Evolutionary conservation across 2,329 filamentous ascomycete genomes (phyloP).

Genomic region (Amphichorda felina): DNA sequence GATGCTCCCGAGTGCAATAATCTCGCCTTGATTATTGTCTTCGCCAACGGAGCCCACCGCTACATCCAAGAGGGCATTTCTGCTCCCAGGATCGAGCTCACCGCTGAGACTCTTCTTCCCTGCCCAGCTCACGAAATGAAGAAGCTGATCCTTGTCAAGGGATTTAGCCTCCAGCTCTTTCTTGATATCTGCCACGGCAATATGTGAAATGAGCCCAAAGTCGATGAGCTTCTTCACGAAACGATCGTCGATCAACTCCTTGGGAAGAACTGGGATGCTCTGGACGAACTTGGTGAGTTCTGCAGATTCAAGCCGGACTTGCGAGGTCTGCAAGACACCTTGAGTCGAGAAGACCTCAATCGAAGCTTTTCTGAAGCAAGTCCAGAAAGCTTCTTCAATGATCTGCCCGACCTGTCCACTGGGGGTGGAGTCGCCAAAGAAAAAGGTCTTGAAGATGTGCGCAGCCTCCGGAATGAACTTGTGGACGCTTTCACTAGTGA

Average conservation of each 20-base stretch:
- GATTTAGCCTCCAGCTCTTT: slow-evolving; percentile 74
- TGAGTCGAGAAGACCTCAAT: slow-evolving; percentile 84
- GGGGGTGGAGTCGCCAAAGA: slow-evolving; percentile 81
- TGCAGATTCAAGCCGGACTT: slow-evolving; percentile 65
- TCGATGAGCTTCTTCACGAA: slow-evolving; percentile 75
- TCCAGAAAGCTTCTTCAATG: slow-evolving; percentile 96
- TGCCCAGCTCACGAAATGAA: slow-evolving; percentile 77
- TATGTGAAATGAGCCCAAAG: slow-evolving; percentile 75
- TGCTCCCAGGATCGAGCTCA: slow-evolving; percentile 58
- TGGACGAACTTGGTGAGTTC: slow-evolving; percentile 64
- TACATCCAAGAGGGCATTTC: slow-evolving; percentile 63
- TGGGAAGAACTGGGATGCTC: slow-evolving; percentile 75
- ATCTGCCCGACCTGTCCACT: slow-evolving; percentile 72
- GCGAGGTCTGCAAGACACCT: slow-evolving; percentile 73
- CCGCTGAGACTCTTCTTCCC: slow-evolving; percentile 58
- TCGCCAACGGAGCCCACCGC: slow-evolving; percentile 61
- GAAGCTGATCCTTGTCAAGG: slow-evolving; percentile 64
- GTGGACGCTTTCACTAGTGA: slow-evolving; percentile 51
- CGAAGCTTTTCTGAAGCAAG: slow-evolving; percentile 65
- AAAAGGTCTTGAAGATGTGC: slow-evolving; percentile 79
- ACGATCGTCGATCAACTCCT: slow-evolving; percentile 57
- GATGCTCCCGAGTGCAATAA: slow-evolving; percentile 69
- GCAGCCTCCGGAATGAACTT: slow-evolving; percentile 66
- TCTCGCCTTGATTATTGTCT: slow-evolving; percentile 49
- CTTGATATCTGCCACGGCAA: slow-evolving; percentile 79